Conservation (phyloP, 148 eudicot species). For the Rhododendron griersonianum region DNA sequence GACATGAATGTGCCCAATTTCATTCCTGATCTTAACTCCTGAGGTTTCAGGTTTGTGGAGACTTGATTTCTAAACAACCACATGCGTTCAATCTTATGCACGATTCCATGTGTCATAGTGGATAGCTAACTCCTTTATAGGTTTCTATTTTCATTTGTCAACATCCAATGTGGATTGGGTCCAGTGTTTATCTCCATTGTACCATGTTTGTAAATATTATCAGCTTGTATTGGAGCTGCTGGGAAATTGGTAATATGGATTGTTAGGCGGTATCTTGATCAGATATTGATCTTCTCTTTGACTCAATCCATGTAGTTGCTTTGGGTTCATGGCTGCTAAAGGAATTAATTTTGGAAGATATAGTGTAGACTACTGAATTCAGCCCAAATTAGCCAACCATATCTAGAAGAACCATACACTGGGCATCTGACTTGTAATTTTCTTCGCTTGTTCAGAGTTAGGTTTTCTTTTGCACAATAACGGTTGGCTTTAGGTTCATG, state of each 20-base stretch:
- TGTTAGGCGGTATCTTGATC: not conserved
- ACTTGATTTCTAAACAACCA: not conserved
- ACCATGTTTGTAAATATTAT: not conserved
- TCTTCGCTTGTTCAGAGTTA: not conserved
- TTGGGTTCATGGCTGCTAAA: not conserved
- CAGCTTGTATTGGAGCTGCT: not conserved
- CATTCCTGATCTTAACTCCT: not conserved
- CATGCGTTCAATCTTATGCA: not conserved
- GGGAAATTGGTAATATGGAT: not conserved
- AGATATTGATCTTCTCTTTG: not conserved
- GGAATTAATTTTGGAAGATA: not conserved
- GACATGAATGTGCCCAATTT: not conserved
- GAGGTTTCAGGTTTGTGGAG: not conserved
- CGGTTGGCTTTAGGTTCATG: not conserved
- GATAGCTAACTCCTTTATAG: not conserved
- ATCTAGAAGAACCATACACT: not conserved
- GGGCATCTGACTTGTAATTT: not conserved
- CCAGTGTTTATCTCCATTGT: not conserved
- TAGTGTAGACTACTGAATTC: not conserved
- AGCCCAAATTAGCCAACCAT: not conserved
- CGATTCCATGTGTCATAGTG: not conserved
- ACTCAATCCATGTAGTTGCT: not conserved
- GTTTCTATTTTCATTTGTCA: not conserved
- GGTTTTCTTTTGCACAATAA: not conserved
- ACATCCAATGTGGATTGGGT: not conserved